Evolutionary conservation across 768 basidiomycete genomes (phyloP), one percentile per base, ranked within the genome.

Genomic region (Lactarius trivialis): DNA sequence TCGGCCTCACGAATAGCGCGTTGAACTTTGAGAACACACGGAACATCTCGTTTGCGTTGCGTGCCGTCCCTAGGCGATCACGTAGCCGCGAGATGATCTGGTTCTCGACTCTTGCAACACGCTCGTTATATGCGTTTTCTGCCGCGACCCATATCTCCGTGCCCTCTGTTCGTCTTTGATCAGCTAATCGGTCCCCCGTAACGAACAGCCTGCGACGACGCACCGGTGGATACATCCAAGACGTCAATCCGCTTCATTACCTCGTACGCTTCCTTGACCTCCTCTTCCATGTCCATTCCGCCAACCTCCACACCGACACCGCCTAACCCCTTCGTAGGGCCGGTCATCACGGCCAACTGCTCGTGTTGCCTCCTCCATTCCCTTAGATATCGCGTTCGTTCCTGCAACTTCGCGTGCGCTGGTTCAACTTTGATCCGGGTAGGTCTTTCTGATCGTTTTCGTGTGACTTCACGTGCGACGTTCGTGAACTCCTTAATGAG

Each of bases 11-110:
- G 71, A 98, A 97, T 37, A 98, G 75, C 0, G 94, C 91, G 72
- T 99, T 98, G 79, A 98, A 98, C 75, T 96, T 96, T 19, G 93
- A 95, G 75, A 99, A 98, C 50, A 98, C 96, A 56, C 96, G 82
- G 76, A 99, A 98, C 97, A 98, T 99, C 76, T 98, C 97, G 72
- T 97, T 96, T 17, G 97, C 96, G 72, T 98, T 99, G 34, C 94
- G 79, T 26, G 97, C 97, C 17, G 93, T 96, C 15, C 93, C 97
- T 12, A 98, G 80, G 61, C 92, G 81, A 74, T 98, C 96, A 28
- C 96, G 82, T 52, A 99, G 74, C 36, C 92, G 81, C 17, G 96
- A 89, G 72, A 98, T 98, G 71, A 98, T 98, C 73, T 98, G 96
- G 75, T 98, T 98, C 77, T 99, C 97, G 21, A 99, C 96, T 14